Evolutionary conservation across 2,329 filamentous ascomycete genomes (phyloP), one percentile per base, ranked within the genome.

Genomic region (Ceratocystis alfenasii): DNA sequence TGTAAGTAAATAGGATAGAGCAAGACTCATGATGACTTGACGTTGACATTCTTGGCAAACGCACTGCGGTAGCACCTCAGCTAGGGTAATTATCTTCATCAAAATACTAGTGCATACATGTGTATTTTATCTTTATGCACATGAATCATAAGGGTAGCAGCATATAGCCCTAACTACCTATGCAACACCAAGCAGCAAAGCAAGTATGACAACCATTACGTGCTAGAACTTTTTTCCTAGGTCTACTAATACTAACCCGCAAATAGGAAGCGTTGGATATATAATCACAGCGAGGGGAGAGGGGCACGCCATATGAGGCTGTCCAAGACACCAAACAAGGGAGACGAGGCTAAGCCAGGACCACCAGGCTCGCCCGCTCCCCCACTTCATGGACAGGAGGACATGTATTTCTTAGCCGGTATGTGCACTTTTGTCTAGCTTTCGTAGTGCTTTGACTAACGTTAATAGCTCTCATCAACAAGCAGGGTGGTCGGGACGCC

Each of bases 191-290:
- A 22, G 15, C 22, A 20, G 15, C 22, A 22, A 59, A 59, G 25
- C 15, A 25, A 28, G 17, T 59, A 59, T 25, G n/a, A 12, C 48
- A n/a, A 12, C 48, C 30, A 59, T 59, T 5, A 36, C 33, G 55
- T 59, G 28, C 55, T 7, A 20, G 7, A 10, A 36, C 28, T 20
- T 20, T 30, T 36, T 36, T 6, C 28, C 5, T 0, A 33, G n/a
- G 17, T 30, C 55, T n/a, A 12, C 17, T 10, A 22, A 48, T 20
- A 25, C 1, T 5, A 5, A 10, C 2, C 41, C 2, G 15, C 41
- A 62, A 62, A 62, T 62, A 48, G 60, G 22, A 62, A n/a, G 60
- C 22, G 7, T 62, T 62, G 44, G 41, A 62, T 62, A 62, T 48
- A 36, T 62, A 62, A 62, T 46, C 41, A 62, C 6, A 5, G 25